phyloP scores from a whole-genome alignment of 1,139 yeast genomes.

The Saccharomyces hybrid region DNA sequence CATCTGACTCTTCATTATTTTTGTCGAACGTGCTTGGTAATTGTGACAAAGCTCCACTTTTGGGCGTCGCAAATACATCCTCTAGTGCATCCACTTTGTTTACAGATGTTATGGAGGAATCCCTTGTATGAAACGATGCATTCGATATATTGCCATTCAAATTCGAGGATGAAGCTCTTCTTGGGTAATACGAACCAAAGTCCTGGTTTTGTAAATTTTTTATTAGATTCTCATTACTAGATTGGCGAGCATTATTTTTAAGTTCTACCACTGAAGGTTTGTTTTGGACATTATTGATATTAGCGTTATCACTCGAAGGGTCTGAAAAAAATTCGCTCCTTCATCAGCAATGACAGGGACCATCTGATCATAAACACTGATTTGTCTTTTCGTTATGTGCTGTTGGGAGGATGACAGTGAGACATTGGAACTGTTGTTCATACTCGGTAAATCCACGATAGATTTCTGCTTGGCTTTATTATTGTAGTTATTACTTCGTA shows the following conservation, averaged over 20 bases:
- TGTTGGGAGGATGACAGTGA: slow-evolving; percentile 20
- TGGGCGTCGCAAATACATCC: slow-evolving; percentile 23
- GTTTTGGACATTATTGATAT: neutral
- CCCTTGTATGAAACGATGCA: slow-evolving; percentile 22
- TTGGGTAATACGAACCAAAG: slow-evolving; percentile 33
- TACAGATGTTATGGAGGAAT: slow-evolving; percentile 17
- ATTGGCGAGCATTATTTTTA: slow-evolving; percentile 2
- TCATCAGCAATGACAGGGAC: slow-evolving; percentile 25
- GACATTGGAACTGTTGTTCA: slow-evolving; percentile 23
- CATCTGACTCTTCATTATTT: neutral
- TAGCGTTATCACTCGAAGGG: neutral
- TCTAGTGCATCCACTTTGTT: slow-evolving; percentile 12
- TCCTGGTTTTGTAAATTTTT: slow-evolving; percentile 26
- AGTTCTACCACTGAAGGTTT: neutral
- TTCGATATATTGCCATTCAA: slow-evolving; percentile 19
- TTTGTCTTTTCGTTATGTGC: slow-evolving; percentile 11
- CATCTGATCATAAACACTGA: slow-evolving; percentile 27
- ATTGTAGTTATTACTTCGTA: slow-evolving; percentile 14
- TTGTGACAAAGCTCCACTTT: slow-evolving; percentile 9
- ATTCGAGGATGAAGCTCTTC: slow-evolving; percentile 28
- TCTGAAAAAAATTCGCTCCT: slow-evolving; percentile 3
- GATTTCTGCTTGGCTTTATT: slow-evolving; percentile 1
- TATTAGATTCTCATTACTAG: slow-evolving; percentile 18
- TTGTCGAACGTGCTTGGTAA: slow-evolving; percentile 2
- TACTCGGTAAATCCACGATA: neutral